phyloP scores from a whole-genome alignment of 2,329 filamentous ascomycete genomes.

The Stagonosporopsis chrysanthemi region DNA sequence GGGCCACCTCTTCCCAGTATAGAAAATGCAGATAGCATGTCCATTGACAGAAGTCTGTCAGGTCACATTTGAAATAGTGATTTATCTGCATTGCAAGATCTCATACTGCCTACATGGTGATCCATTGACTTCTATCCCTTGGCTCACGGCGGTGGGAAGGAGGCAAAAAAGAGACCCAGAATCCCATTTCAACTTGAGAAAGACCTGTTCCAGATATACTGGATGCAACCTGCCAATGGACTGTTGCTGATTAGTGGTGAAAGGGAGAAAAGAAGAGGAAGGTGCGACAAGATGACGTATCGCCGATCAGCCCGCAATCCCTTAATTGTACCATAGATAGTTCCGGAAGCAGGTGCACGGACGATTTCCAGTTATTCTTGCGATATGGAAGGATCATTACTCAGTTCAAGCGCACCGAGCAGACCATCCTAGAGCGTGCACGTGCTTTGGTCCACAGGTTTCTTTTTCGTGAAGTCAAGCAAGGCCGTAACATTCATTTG shows the following conservation, averaged over 20 bases:
- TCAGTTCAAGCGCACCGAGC: not conserved
- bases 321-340: not conserved
- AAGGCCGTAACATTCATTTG: not conserved
- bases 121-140: not conserved
- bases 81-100: not conserved
- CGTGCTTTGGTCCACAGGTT: not conserved
- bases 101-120: not conserved
- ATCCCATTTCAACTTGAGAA: not conserved
- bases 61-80: too few species aligned
- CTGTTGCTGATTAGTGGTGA: not conserved
- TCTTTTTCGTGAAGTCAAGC: not conserved
- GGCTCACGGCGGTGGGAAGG: not conserved
- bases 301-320: slow-evolving; percentile 2
- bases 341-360: not conserved
- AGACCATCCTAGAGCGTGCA: not conserved
- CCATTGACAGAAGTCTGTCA: too few species aligned
- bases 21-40: too few species aligned
- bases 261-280: not conserved
- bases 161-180: not conserved
- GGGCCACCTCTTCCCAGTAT: too few species aligned
- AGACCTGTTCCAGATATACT: not conserved
- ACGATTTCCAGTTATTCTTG: not conserved
- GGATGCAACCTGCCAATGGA: not conserved
- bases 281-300: slow-evolving; percentile 17
- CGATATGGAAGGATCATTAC: not conserved